phyloP scores from a whole-genome alignment of 1,284 basidiomycete species.

The Cystobasidiaceae sp. region DNA sequence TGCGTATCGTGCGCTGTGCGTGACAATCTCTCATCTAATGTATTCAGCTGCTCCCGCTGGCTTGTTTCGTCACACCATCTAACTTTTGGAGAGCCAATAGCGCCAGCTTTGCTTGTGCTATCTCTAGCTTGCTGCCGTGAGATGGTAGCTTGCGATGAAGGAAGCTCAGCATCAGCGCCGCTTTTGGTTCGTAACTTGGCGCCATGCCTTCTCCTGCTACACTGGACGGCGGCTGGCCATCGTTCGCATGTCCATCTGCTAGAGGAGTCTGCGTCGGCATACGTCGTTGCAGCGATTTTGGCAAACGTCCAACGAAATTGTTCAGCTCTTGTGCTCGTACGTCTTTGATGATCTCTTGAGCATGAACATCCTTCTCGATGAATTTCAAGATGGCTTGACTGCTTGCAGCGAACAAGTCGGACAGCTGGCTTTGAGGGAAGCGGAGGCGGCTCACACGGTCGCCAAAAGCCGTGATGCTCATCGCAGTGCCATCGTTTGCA shows the following conservation, averaged over 20 bases:
- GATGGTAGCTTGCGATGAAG: slow-evolving; percentile 16
- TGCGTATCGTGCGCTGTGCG: too few relatives aligned
- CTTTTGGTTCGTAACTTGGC: not conserved
- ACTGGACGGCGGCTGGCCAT: not conserved
- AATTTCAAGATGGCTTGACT: slow-evolving; percentile 1
- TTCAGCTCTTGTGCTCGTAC: not conserved
- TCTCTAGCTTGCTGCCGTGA: slow-evolving; percentile 9
- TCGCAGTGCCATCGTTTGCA: not conserved
- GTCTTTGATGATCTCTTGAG: not conserved
- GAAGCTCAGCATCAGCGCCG: slow-evolving; percentile 16
- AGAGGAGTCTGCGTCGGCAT: not conserved
- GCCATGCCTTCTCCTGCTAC: not conserved
- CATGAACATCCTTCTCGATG: not conserved
- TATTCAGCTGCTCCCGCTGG: too few relatives aligned
- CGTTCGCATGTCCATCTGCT: not conserved
- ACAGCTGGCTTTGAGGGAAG: not conserved
- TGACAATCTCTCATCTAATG: too few relatives aligned
- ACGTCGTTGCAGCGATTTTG: slow-evolving; percentile 19
- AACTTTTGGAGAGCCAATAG: not conserved
- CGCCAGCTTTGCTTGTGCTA: slow-evolving; percentile 9
- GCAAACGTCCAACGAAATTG: slow-evolving; percentile 5
- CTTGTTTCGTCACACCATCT: not conserved
- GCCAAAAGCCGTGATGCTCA: slow-evolving; percentile 19
- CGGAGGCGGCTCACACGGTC: not conserved
- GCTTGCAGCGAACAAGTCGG: not conserved